These are phyloP conservation scores for Epichloe amarillans DNA, from an alignment of 2,329 filamentous ascomycete species.

Conservation along the genomic window DNA sequence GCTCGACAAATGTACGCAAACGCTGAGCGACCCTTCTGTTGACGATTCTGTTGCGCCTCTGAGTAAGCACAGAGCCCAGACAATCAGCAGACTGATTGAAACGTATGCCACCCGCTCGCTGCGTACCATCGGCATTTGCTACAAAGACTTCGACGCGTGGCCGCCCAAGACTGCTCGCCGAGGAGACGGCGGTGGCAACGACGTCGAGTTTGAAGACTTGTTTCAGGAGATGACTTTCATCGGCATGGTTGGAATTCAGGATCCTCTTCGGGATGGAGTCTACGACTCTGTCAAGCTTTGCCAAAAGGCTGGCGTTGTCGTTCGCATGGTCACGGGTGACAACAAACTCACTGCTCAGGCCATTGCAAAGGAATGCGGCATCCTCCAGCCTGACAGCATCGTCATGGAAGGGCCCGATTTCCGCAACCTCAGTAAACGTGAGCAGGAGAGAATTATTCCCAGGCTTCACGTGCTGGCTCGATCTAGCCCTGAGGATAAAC, in stretches of 20 bases:
- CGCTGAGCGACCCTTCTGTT: slow-evolving; percentile 34
- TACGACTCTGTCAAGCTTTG: slow-evolving; percentile 58
- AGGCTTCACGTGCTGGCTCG: slow-evolving; percentile 58
- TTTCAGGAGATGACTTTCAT: slow-evolving; percentile 56
- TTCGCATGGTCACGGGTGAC: slow-evolving; percentile 79
- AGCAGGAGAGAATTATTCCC: slow-evolving; percentile 56
- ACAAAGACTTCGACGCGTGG: slow-evolving; percentile 76
- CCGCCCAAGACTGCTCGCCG: slow-evolving; percentile 52
- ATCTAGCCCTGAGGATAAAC: slow-evolving; percentile 67
- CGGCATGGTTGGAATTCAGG: slow-evolving; percentile 66
- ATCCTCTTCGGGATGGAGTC: slow-evolving; percentile 65
- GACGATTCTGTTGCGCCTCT: slow-evolving; percentile 30
- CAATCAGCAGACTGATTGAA: slow-evolving; percentile 55
- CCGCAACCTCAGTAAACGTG: slow-evolving; percentile 51
- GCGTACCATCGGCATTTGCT: slow-evolving; percentile 72
- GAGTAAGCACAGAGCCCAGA: slow-evolving; percentile 38
- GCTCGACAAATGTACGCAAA: slow-evolving; percentile 40
- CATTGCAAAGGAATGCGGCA: slow-evolving; percentile 68
- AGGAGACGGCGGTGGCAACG: slow-evolving; percentile 40
- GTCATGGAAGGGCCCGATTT: slow-evolving; percentile 72
- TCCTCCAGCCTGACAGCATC: slow-evolving; percentile 52
- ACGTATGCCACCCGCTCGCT: slow-evolving; percentile 69
- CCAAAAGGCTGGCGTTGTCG: slow-evolving; percentile 62
- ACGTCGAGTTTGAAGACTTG: slow-evolving; percentile 52
- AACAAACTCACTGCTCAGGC: slow-evolving; percentile 68